A percentile compares a stretch with the other conserved stretches of the same genome.
Evolutionary conservation across 768 basidiomycete species (phyloP).

Genomic region (Lactarius evosmus): DNA sequence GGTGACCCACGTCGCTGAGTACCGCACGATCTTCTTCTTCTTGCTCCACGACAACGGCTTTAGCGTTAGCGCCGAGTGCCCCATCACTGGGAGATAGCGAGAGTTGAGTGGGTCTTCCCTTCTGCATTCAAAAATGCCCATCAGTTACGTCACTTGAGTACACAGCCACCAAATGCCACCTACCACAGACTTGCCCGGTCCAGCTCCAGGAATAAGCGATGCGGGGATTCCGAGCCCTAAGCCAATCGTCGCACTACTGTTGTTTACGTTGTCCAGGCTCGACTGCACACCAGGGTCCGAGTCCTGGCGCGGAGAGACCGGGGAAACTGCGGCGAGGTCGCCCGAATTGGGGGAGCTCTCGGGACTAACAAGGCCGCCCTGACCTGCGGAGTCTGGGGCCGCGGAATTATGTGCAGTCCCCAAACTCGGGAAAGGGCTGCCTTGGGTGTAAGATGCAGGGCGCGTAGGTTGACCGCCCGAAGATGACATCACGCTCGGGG

Average conservation of each 20-base stretch:
- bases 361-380: constrained; percentile 31
- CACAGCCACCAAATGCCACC: not conserved
- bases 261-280: constrained; percentile 13
- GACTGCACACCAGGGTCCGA: constrained; percentile 24
- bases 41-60: constrained; percentile 31
- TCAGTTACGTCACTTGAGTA: not conserved
- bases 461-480: constrained; percentile 35
- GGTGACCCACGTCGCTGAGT: constrained; percentile 63
- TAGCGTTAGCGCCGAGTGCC: constrained; percentile 46
- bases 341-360: constrained; percentile 37
- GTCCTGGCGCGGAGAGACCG: constrained; percentile 11
- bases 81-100: constrained; percentile 61
- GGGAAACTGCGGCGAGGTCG: constrained; percentile 11
- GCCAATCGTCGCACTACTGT: constrained; percentile 29
- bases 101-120: constrained; percentile 50
- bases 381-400: constrained; percentile 27
- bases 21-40: constrained; percentile 52
- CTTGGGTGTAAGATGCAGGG: constrained; percentile 37
- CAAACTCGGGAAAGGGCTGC: constrained; percentile 20
- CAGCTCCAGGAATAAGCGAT: constrained; percentile 8
- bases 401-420: constrained; percentile 28
- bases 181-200: not conserved
- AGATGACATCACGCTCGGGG: constrained; percentile 54
- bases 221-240: constrained; percentile 35
- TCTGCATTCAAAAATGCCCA: constrained; percentile 31